Evolutionary conservation across 2,329 filamentous ascomycete species (phyloP).

Genomic region (Pseudogymnoascus sp.): DNA sequence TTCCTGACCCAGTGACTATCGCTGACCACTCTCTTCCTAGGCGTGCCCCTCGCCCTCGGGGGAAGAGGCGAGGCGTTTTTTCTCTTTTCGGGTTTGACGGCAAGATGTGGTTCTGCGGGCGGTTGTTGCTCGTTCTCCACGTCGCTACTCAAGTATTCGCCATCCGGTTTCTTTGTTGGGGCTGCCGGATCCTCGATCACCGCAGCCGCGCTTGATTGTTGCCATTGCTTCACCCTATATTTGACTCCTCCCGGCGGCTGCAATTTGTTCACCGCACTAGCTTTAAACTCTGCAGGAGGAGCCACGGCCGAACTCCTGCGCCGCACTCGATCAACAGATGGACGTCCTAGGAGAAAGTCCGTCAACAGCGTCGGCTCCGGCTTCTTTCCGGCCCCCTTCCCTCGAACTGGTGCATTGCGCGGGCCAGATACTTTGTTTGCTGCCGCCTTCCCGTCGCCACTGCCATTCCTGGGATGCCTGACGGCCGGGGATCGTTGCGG

Average conservation of each 20-base stretch:
- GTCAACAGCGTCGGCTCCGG: constrained; percentile 45
- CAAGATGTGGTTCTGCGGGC: not conserved
- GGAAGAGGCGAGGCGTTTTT: not conserved
- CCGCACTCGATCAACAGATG: constrained; percentile 49
- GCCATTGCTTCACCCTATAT: constrained; percentile 79
- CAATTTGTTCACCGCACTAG: constrained; percentile 50
- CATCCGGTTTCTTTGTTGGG: constrained; percentile 50
- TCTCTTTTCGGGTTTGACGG: constrained; percentile 14
- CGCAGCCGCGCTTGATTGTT: constrained; percentile 66
- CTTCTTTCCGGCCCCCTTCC: constrained; percentile 22
- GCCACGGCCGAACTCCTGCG: constrained; percentile 54
- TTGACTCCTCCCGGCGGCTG: constrained; percentile 63
- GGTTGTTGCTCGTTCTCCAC: not conserved
- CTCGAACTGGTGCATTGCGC: constrained; percentile 24
- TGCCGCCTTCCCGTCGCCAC: constrained; percentile 19
- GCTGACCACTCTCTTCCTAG: constrained; percentile 87
- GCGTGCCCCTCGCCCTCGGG: constrained; percentile 31
- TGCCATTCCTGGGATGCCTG: constrained; percentile 21
- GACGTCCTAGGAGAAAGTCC: constrained; percentile 54
- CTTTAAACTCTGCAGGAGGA: constrained; percentile 38
- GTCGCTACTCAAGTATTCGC: not conserved
- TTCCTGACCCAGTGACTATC: constrained; percentile 80
- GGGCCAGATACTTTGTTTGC: constrained; percentile 22
- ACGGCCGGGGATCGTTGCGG: constrained; percentile 18
- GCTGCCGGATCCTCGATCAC: constrained; percentile 47